Evolutionary conservation across 2,329 filamentous ascomycete genomes (phyloP).

Genomic region (Fusarium caatingaense): DNA sequence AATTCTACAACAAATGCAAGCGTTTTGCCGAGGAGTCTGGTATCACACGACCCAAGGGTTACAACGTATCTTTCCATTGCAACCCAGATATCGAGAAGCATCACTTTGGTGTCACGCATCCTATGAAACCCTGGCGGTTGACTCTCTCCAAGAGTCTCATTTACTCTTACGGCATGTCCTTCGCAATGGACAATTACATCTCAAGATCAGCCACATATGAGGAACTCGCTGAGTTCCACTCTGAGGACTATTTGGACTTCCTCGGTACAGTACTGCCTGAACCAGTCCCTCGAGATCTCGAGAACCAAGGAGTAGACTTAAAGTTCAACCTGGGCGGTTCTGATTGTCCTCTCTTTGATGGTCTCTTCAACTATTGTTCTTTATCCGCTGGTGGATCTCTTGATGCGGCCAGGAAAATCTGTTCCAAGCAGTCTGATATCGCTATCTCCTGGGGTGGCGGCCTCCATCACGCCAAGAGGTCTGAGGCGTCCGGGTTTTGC

Average conservation of each 20-base stretch:
- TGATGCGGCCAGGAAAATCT: conserved; percentile 90
- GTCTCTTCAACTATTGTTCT: conserved; percentile 93
- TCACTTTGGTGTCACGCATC: conserved; percentile 96
- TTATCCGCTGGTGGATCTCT: conserved; percentile 92
- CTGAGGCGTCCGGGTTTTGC: conserved; percentile 94
- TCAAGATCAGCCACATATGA: conserved; percentile 86
- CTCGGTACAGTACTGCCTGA: conserved; percentile 77
- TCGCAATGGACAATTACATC: conserved; percentile 95
- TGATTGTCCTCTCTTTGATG: conserved; percentile 97
- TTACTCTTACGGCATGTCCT: conserved; percentile 93
- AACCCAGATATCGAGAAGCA: conserved; percentile 95
- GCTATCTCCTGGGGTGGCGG: conserved; percentile 98
- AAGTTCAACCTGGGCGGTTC: conserved; percentile 90
- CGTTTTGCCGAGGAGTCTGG: conserved; percentile 70
- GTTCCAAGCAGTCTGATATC: conserved; percentile 88
- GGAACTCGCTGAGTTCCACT: conserved; percentile 88
- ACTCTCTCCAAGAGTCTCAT: conserved; percentile 96
- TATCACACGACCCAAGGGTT: conserved; percentile 83
- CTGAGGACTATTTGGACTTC: conserved; percentile 90
- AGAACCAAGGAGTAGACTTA: conserved; percentile 70
- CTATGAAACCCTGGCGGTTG: conserved; percentile 98
- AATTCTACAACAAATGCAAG: conserved; percentile 68
- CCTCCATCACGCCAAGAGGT: conserved; percentile 94
- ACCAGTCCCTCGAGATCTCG: conserved; percentile 71
- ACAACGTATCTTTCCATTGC: conserved; percentile 94